Evolutionary conservation across 2,329 filamentous ascomycete genomes (phyloP), one percentile per base, ranked within the genome.

Genomic region (Fusarium algeriense): DNA sequence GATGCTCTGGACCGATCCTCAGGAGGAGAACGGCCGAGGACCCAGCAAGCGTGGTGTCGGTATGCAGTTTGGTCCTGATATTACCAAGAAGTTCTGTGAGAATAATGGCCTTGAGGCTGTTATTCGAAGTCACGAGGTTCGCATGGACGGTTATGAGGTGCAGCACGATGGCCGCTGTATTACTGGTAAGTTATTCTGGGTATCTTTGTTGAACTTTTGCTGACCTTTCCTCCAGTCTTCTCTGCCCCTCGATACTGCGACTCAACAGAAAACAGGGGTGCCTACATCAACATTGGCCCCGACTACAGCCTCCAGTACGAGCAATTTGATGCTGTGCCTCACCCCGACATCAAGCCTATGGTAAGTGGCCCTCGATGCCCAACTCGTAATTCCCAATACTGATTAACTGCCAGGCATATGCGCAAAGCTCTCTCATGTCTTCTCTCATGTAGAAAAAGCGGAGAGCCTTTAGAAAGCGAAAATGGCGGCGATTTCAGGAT

Each of bases 1-100:
- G 83, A 99, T 99, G 96, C 88, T 99, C 49, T 99, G 96, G 96
- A 98, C 96, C 2, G 96, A 99, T 79, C 96, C 96, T 5, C 96
- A 99, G 81, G 88, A 92, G 1, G 87, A 90, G 75, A 91, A 92
- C 32, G 96, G 96, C 56, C 91, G 96, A 74, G 94, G 95, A 12
- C 96, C 96, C 46, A 97, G 94, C 85, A 99, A 99, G 87, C 90
- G 96, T 79, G 96, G 96, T 73, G 95, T 99, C 23, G 96, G 96
- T 56, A 89, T 98, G 83, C 95, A 98, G 80, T 99, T 99, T 76
- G 96, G 96, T 1, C 96, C 96, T 0, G 96, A 99, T 79, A 90
- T 99, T 64, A 99, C 96, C 26, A 97, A 97, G 85, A 89, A 90
- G 54, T 99, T 99, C 87, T 99, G 96, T 80, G 95, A 99, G 77